These are phyloP conservation scores for Rhazya stricta DNA, from an alignment of 257 asterid species.

Conservation along the genomic window DNA sequence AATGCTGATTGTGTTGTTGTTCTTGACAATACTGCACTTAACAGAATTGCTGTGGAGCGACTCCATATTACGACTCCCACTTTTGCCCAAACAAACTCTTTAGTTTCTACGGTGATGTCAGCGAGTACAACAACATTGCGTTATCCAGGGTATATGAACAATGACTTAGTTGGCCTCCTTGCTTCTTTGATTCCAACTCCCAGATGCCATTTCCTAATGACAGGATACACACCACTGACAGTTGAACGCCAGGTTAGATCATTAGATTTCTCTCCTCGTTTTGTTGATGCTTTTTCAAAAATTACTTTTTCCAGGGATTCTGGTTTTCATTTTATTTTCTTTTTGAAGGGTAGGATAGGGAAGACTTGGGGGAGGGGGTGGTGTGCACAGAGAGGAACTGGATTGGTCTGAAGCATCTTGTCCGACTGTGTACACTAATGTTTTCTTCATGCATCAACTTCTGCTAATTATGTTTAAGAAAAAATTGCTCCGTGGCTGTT, in stretches of 20 bases:
- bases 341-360: background rate
- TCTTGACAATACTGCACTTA: conserved; percentile 96
- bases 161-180: conserved; percentile 99
- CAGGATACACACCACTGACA: conserved; percentile 97
- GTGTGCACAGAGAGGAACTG: background rate
- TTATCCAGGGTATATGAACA: conserved; percentile 98
- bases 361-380: background rate
- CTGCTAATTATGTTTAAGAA: background rate
- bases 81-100: conserved; percentile 88
- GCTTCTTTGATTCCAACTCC: conserved; percentile 99
- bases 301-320: background rate
- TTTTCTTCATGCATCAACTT: background rate
- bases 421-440: background rate
- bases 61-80: conserved; percentile 92
- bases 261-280: conserved; percentile 36
- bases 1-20: conserved; percentile 99
- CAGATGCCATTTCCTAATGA: conserved; percentile 97
- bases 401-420: background rate
- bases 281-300: background rate
- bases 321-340: background rate
- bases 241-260: conserved; percentile 92
- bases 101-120: conserved; percentile 98
- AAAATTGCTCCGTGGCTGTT: background rate
- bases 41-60: conserved; percentile 95
- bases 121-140: conserved; percentile 98